These are phyloP conservation scores for Melanogaster broomeanus DNA, from an alignment of 768 basidiomycete species.

Conservation along the genomic window DNA sequence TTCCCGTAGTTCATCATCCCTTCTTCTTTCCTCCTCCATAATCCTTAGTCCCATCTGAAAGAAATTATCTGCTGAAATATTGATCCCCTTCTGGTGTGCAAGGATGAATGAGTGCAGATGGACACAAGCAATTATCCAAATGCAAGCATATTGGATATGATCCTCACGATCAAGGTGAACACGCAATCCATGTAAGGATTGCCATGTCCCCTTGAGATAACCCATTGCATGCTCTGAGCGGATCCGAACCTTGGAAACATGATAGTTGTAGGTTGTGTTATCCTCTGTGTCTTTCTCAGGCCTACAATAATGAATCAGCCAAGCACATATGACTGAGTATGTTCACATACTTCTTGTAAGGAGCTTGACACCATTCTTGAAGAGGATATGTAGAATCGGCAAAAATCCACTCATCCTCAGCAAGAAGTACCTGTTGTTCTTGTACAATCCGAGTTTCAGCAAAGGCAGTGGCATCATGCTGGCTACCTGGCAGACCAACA, in stretches of 20 bases:
- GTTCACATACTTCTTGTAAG: constrained; percentile 29
- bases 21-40: neutral
- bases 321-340: too few species aligned
- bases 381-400: constrained; percentile 42
- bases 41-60: constrained; percentile 6
- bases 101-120: constrained; percentile 24
- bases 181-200: constrained; percentile 9
- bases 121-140: constrained; percentile 17
- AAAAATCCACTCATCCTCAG: constrained; percentile 34
- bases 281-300: constrained; percentile 5
- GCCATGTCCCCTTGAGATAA: constrained; percentile 37
- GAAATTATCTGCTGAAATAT: neutral
- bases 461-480: constrained; percentile 36
- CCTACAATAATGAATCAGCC: constrained; percentile 1
- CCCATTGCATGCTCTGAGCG: constrained; percentile 43
- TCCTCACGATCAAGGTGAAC: constrained; percentile 7
- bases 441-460: constrained; percentile 22
- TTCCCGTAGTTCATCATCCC: neutral
- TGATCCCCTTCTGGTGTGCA: constrained; percentile 13
- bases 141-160: constrained; percentile 7
- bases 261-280: constrained; percentile 28
- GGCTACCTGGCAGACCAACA: constrained; percentile 33
- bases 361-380: constrained; percentile 29
- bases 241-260: constrained; percentile 32
- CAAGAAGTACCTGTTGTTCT: constrained; percentile 1